Conservation (phyloP, 192 early-diverging fungal species). For the Coemansia sp. region DNA sequence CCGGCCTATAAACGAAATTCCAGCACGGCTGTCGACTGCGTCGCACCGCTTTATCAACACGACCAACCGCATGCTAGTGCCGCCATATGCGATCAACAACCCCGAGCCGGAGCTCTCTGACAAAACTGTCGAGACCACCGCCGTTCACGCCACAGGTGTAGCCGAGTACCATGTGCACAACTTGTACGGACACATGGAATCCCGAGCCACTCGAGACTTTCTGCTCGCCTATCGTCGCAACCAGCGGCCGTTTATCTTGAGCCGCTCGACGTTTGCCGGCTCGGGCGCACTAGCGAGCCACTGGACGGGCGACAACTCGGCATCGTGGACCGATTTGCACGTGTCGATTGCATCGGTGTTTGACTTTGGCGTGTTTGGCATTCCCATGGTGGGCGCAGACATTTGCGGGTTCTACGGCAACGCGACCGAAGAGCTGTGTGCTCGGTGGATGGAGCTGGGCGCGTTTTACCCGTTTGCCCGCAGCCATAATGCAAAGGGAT, state of each 20-base stretch:
- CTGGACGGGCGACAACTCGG: conserved; percentile 62
- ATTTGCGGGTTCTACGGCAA: conserved; percentile 68
- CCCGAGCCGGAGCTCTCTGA: conserved; percentile 47
- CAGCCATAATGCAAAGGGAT: conserved; percentile 61
- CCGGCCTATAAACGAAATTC: conserved; percentile 14
- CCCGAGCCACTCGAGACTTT: conserved; percentile 49
- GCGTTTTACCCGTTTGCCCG: conserved; percentile 65
- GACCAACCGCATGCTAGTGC: conserved; percentile 41
- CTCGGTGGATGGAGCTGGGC: conserved; percentile 65
- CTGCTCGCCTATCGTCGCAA: conserved; percentile 43
- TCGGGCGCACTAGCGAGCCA: conserved; percentile 51
- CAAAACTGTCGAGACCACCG: conserved; percentile 54
- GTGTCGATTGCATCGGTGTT: conserved; percentile 62
- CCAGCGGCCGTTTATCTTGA: conserved; percentile 61
- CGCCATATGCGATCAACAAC: conserved; percentile 59
- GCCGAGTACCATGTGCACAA: conserved; percentile 60
- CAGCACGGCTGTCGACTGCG: conserved; percentile 9
- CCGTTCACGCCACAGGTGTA: conserved; percentile 55
- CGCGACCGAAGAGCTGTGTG: conserved; percentile 63
- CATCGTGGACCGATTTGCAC: conserved; percentile 60
- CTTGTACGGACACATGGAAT: conserved; percentile 64
- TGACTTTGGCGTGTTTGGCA: conserved; percentile 70
- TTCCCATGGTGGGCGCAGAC: conserved; percentile 69
- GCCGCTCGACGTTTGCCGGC: conserved; percentile 65
- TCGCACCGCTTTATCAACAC: conserved; percentile 30